Conservation (phyloP, 371 early-diverging fungal genomes). For the Mucor circinelloides region DNA sequence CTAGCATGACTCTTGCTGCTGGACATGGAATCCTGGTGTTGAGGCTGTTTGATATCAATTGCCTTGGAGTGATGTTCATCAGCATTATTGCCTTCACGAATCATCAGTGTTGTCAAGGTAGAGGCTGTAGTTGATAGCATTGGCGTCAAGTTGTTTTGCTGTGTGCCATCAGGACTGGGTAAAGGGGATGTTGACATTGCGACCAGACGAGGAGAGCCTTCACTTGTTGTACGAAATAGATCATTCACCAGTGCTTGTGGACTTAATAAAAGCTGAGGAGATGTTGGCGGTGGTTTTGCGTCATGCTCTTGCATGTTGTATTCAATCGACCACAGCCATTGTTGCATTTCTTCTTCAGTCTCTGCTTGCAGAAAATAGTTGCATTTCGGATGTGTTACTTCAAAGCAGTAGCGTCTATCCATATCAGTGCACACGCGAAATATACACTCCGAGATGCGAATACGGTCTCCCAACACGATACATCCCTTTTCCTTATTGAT, state of each 20-base stretch:
- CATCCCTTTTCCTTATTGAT: conserved; percentile 51
- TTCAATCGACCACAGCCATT: conserved; percentile 65
- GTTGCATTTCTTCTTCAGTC: conserved; percentile 66
- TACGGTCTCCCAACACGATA: conserved; percentile 54
- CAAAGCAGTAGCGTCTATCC: conserved; percentile 75
- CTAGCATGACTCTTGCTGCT: neutral
- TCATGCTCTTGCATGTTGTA: conserved; percentile 37
- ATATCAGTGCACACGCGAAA: conserved; percentile 47
- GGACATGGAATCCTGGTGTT: neutral
- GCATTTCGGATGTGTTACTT: conserved; percentile 54
- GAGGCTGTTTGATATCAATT: neutral
- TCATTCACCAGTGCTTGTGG: conserved; percentile 1
- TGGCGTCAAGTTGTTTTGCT: conserved; percentile 2
- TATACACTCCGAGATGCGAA: conserved; percentile 53
- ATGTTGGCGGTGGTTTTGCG: neutral
- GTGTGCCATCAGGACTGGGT: conserved; percentile 1
- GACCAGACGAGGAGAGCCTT: neutral
- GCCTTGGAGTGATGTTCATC: neutral
- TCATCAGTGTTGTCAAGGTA: conserved; percentile 6
- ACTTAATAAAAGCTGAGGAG: conserved; percentile 19
- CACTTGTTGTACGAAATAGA: neutral
- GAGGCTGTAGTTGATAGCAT: conserved; percentile 17
- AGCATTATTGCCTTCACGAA: conserved; percentile 5
- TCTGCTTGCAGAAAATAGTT: conserved; percentile 65
- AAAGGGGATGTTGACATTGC: conserved; percentile 20